Evolutionary conservation across 768 basidiomycete species (phyloP), one percentile per base, ranked within the genome.

Genomic region (Vararia minispora): DNA sequence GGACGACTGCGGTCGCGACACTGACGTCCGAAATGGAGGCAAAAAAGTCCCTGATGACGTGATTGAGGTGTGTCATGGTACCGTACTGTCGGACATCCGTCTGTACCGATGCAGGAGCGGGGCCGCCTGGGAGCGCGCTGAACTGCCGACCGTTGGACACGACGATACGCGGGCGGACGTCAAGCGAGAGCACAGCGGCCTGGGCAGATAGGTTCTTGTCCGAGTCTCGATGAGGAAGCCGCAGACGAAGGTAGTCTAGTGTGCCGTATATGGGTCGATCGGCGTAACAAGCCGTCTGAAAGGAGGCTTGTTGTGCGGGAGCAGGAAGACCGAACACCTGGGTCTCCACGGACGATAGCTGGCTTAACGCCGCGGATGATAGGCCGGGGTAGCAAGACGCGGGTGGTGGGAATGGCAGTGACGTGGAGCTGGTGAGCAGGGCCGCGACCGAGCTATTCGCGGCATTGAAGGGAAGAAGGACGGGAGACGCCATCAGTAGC

Each of bases 221-320:
- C 5, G 59, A 57, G 50, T 76, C 69, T 8, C 57, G 35, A 52
- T 74, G 79, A 12, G 79, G 76, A 20, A 77, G 59, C 12, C 77
- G 69, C 18, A 76, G 56, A n/a, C 59, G 65, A 25, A 79, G 53
- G 12, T 78, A 50, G 45, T 80, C 65, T 36, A 82, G 57, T 18
- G 74, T 59, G 13, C 78, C 77, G 47, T 82, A 81, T n/a, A 76
- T 57, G 3, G 76, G 79, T 21, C 72, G 66, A 46, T 64, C 62
- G 7, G 66, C 58, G 53, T 65, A 79, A 52, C 79, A 82, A 4
- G 59, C 52, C 6, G 64, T 28, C 45, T 73, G 55, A 47, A 78
- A 76, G 29, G 52, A 45, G 10, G 59, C 49, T 4, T 64, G 46
- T 18, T 57, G 35, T 0, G 53, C 39, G 12, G 57, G 37, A 5